Conservation (phyloP, 345 rosid species). For the Populus pruinosa region DNA sequence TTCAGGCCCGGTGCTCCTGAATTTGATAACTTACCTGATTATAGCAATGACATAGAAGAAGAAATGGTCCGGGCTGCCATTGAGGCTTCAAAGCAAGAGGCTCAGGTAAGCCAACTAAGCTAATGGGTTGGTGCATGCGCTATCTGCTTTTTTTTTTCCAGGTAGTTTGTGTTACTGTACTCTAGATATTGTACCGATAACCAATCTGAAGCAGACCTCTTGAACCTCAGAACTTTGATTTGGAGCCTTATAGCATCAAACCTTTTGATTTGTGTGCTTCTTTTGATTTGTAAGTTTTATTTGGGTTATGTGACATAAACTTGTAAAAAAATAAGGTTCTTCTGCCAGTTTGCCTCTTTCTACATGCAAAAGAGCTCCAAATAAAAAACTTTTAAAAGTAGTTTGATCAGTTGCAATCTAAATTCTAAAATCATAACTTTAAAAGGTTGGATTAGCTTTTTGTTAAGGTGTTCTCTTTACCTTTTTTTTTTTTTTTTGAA, state of each 20-base stretch:
- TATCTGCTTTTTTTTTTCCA: background rate
- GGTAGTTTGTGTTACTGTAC: background rate
- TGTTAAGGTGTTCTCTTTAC: background rate
- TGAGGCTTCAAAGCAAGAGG: constrained; percentile 88
- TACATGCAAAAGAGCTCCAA: background rate
- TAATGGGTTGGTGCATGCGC: background rate
- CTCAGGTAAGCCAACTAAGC: constrained; percentile 41
- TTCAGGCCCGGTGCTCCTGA: constrained; percentile 42
- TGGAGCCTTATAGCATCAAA: background rate
- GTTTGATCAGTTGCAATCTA: background rate
- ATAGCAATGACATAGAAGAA: constrained; percentile 85
- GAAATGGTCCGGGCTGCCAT: constrained; percentile 97
- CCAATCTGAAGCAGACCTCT: background rate
- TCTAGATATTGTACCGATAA: background rate
- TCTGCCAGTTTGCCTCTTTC: background rate
- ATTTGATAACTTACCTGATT: constrained; percentile 46
- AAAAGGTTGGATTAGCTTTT: background rate
- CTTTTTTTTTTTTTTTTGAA: background rate
- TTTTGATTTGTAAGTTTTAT: background rate
- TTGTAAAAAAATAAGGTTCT: background rate
- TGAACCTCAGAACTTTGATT: background rate
- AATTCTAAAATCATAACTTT: background rate
- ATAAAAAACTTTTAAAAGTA: background rate
- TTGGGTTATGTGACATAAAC: background rate
- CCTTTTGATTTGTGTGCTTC: background rate